phyloP scores from a whole-genome alignment of 2,329 filamentous ascomycete genomes.

The Claviceps digitariae region DNA sequence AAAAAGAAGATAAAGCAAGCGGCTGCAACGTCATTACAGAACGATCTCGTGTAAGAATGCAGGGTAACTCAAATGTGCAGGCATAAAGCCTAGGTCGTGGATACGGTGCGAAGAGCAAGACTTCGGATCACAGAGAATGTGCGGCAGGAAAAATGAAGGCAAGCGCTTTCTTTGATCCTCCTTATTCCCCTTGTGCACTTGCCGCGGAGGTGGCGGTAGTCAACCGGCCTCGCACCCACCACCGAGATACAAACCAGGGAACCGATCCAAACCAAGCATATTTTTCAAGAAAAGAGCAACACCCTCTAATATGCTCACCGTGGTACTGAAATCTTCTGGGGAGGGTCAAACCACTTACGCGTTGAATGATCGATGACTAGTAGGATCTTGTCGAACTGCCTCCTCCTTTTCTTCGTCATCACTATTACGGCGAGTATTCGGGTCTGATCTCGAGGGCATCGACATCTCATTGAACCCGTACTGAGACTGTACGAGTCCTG shows the following conservation, averaged over 20 bases:
- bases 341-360: constrained; percentile 48
- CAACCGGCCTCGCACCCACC: background rate
- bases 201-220: background rate
- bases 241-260: background rate
- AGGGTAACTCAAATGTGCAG: background rate
- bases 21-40: background rate
- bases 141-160: background rate
- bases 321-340: background rate
- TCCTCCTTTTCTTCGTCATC: constrained; percentile 81
- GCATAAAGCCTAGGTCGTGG: background rate
- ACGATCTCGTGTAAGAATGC: background rate
- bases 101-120: background rate
- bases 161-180: background rate
- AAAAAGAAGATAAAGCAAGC: background rate
- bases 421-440: constrained; percentile 77
- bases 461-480: constrained; percentile 32
- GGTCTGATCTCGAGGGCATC: constrained; percentile 74
- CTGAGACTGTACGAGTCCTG: constrained; percentile 44
- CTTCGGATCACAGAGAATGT: background rate
- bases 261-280: background rate
- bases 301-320: background rate
- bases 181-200: background rate
- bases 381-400: constrained; percentile 53
- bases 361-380: constrained; percentile 59
- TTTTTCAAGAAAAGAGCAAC: background rate